Conservation (phyloP, 176 grass and related monocot genomes). For the Aegilops umbellulata region DNA sequence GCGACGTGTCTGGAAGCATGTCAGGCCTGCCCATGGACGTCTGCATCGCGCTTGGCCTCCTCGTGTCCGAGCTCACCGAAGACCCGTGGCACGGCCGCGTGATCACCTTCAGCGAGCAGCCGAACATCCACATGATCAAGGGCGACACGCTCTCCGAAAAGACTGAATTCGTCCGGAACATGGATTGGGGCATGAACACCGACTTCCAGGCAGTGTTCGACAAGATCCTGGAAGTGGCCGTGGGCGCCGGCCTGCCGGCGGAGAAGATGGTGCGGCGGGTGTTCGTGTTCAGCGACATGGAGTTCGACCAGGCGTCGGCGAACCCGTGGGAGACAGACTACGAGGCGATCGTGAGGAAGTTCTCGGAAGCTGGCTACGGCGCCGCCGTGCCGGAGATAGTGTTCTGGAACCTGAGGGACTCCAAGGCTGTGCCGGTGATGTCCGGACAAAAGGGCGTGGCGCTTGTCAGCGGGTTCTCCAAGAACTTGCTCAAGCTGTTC, state of each 20-base stretch:
- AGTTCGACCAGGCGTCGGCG: slow-evolving; percentile 47
- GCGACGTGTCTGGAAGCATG: slow-evolving; percentile 83
- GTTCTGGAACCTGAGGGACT: slow-evolving; percentile 68
- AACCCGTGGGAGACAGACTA: slow-evolving; percentile 62
- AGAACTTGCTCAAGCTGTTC: slow-evolving; percentile 63
- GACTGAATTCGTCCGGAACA: slow-evolving; percentile 18
- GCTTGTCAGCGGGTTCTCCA: slow-evolving; percentile 68
- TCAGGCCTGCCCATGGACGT: slow-evolving; percentile 60
- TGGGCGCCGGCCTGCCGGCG: slow-evolving; percentile 16
- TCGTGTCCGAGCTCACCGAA: slow-evolving; percentile 76
- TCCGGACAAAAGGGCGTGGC: slow-evolving; percentile 50
- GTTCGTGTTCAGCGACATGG: slow-evolving; percentile 79
- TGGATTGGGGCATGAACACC: slow-evolving; percentile 56
- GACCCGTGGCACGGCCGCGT: slow-evolving; percentile 68
- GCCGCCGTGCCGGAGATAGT: slow-evolving; percentile 57
- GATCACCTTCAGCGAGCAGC: slow-evolving; percentile 56
- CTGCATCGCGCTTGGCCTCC: slow-evolving; percentile 65
- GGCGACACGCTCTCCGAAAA: slow-evolving; percentile 37
- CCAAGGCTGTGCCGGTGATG: slow-evolving; percentile 43
- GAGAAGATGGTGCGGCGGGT: slow-evolving; percentile 51
- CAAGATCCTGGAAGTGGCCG: slow-evolving; percentile 48
- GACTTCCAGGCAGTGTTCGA: slow-evolving; percentile 64
- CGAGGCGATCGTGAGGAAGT: slow-evolving; percentile 62
- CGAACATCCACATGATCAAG: slow-evolving; percentile 41
- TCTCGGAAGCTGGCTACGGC: slow-evolving; percentile 39